phyloP scores from a whole-genome alignment of 179 eudicot genomes.

The Corrigiola litoralis region DNA sequence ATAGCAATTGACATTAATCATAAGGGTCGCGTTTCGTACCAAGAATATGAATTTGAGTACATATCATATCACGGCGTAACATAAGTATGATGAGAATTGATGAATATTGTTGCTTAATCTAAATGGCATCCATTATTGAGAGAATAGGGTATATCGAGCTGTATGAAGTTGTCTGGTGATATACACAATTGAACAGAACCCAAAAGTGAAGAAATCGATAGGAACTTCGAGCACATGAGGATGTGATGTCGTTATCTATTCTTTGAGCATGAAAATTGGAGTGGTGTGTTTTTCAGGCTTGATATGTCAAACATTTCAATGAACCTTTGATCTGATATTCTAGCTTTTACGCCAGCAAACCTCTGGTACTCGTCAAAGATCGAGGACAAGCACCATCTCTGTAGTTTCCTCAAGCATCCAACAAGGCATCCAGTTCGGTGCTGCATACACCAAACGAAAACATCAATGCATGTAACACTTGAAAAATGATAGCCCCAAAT shows the following conservation, averaged over 20 bases:
- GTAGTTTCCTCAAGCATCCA: constrained; percentile 41
- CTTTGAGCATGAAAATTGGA: constrained; percentile 39
- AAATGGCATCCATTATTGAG: neutral
- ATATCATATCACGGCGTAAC: too few species aligned
- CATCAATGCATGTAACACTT: neutral
- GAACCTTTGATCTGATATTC: constrained; percentile 42
- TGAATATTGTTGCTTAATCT: too few species aligned
- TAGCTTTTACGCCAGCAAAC: constrained; percentile 38
- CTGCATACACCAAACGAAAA: constrained; percentile 20
- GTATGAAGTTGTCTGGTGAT: neutral
- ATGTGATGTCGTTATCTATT: too few species aligned
- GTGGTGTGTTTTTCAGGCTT: constrained; percentile 31
- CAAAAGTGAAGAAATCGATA: neutral
- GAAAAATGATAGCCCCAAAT: neutral
- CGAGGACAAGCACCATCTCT: constrained; percentile 41
- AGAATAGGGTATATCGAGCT: too few species aligned
- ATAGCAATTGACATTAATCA: too few species aligned
- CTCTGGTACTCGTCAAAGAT: constrained; percentile 44
- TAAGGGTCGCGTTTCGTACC: too few species aligned
- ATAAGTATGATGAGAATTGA: too few species aligned
- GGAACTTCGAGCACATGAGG: too few species aligned
- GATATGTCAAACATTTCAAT: constrained; percentile 37
- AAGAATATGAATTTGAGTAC: too few species aligned
- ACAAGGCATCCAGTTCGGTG: constrained; percentile 46
- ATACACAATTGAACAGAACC: neutral